phyloP scores from a whole-genome alignment of 129 eudicot genomes.

The carrot (Daucus carota) region DH1_v3.0 NC_030381.2:26873001-26873500 shows the following conservation, averaged over 20 bases:
- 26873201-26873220: not conserved
- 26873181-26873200: not conserved
- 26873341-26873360: slow-evolving; percentile 62
- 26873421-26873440: not conserved
- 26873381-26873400: not conserved
- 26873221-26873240: not conserved
- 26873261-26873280: slow-evolving; percentile 58
- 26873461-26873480: not conserved
- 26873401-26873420: not conserved
- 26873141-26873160: slow-evolving; percentile 95
- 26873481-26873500: not conserved
- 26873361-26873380: slow-evolving; percentile 30
- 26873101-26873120: slow-evolving; percentile 49
- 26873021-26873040: not conserved
- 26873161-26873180: slow-evolving; percentile 23
- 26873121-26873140: slow-evolving; percentile 80
- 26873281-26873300: slow-evolving; percentile 63
- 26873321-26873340: slow-evolving; percentile 54
- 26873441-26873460: not conserved
- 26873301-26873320: slow-evolving; percentile 29
- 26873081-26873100: slow-evolving; percentile 55
- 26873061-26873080: not conserved
- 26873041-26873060: not conserved
- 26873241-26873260: not conserved
- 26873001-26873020: not conserved